These are phyloP conservation scores for Coelastrella sp. DNA, from an alignment of 139 green algal genomes.

Conservation along the genomic window DNA sequence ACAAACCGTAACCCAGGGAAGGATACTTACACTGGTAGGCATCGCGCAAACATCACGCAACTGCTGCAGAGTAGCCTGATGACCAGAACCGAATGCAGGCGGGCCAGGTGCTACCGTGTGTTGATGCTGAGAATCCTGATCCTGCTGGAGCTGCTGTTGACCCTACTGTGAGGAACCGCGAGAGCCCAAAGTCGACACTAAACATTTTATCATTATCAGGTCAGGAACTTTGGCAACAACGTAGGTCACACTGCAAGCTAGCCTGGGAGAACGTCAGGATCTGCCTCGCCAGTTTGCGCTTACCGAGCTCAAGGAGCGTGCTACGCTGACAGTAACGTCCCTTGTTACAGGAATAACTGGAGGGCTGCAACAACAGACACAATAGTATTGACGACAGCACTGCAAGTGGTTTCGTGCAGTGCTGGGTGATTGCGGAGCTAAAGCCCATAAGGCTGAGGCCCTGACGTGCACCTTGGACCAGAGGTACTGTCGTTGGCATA, in stretches of 20 bases:
- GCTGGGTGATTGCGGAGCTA: constrained; percentile 6
- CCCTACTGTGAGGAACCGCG: too few relatives aligned
- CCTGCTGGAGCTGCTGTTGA: background rate
- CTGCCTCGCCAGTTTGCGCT: background rate
- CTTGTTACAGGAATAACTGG: background rate
- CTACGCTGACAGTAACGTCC: constrained; percentile 25
- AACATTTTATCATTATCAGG: too few relatives aligned
- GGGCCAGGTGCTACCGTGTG: background rate
- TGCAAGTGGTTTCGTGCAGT: background rate
- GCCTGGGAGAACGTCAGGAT: background rate
- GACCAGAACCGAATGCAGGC: too few relatives aligned
- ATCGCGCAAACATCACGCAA: too few relatives aligned
- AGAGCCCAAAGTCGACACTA: too few relatives aligned
- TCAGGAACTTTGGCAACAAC: too few relatives aligned
- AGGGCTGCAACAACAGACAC: background rate
- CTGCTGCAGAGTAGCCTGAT: background rate
- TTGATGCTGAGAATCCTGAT: background rate
- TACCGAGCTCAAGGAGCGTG: constrained; percentile 31
- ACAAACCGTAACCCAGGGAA: background rate
- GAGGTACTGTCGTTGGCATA: background rate
- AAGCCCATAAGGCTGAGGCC: background rate
- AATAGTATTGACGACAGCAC: background rate
- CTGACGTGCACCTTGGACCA: constrained; percentile 8
- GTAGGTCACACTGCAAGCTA: background rate
- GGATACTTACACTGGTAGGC: too few relatives aligned